Conservation (phyloP, 73 alveolate genomes). For the Stentor coeruleus region DNA sequence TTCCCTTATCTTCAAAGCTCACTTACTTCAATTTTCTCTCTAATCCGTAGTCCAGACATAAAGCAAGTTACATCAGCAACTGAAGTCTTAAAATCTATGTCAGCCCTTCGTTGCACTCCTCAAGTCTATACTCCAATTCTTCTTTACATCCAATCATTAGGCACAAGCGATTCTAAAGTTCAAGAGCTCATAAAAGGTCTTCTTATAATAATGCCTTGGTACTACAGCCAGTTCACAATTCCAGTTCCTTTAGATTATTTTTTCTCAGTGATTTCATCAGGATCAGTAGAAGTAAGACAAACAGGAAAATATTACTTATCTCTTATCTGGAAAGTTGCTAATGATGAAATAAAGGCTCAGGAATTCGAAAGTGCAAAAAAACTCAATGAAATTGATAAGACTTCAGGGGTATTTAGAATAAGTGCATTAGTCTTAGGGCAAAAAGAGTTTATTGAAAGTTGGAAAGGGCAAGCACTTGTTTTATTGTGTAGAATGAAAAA, state of each 20-base stretch:
- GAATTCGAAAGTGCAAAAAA: not conserved
- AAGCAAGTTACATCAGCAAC: not conserved
- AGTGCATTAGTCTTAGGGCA: not conserved
- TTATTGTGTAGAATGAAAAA: slow-evolving; percentile 12
- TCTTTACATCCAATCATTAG: not conserved
- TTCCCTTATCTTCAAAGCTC: not conserved
- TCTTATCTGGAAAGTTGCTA: not conserved
- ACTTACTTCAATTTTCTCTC: not conserved
- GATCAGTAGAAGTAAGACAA: not conserved
- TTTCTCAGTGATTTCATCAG: not conserved
- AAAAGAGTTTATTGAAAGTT: slow-evolving; percentile 11
- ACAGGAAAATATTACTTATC: not conserved
- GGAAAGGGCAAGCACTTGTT: slow-evolving; percentile 16
- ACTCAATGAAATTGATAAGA: not conserved
- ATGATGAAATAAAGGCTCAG: not conserved
- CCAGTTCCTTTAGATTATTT: not conserved
- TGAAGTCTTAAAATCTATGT: not conserved
- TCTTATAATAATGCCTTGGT: not conserved
- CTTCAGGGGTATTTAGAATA: not conserved
- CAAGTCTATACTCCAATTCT: not conserved
- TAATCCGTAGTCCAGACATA: not conserved
- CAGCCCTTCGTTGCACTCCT: not conserved
- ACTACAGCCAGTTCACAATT: not conserved
- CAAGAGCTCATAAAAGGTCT: not conserved
- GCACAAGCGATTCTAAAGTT: not conserved